These are phyloP conservation scores for Malassezia slooffiae DNA, from an alignment of 1,284 basidiomycete genomes.

Conservation along the genomic window DNA sequence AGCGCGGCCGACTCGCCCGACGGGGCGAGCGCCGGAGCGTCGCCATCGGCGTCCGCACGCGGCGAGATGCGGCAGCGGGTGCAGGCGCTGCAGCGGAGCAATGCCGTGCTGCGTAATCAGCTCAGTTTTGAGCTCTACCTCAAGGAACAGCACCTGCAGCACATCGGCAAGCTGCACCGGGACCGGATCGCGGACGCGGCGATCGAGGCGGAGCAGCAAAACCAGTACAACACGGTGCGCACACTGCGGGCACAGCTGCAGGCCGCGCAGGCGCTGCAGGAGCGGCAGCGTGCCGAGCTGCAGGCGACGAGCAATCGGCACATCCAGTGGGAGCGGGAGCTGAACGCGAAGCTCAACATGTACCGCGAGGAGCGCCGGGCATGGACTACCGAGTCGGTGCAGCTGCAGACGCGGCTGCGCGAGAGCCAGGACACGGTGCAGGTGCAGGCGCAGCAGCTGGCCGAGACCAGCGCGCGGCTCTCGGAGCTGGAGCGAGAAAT, in stretches of 20 bases:
- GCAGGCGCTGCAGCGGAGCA: neutral
- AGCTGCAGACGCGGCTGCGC: conserved; percentile 28
- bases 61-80: neutral
- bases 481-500: conserved; percentile 30
- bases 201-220: conserved; percentile 43
- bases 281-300: conserved; percentile 29
- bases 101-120: conserved; percentile 32
- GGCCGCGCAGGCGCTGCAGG: conserved; percentile 16
- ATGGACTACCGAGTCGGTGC: conserved; percentile 24
- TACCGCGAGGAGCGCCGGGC: conserved; percentile 40
- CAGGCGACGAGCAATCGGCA: conserved; percentile 26
- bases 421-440: conserved; percentile 17
- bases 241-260: conserved; percentile 22
- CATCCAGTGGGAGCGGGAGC: conserved; percentile 37
- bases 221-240: conserved; percentile 35
- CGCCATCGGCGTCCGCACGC: no score
- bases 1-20: no score
- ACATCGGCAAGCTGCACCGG: conserved; percentile 45
- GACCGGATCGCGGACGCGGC: conserved; percentile 39
- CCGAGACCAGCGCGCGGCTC: conserved; percentile 26
- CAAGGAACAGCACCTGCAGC: conserved; percentile 44
- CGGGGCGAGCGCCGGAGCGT: no score
- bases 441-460: conserved; percentile 19
- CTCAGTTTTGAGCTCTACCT: conserved; percentile 45
- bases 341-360: conserved; percentile 36